These are phyloP conservation scores for Leccinum arenicola DNA, from an alignment of 768 basidiomycete genomes.

Conservation along the genomic window DNA sequence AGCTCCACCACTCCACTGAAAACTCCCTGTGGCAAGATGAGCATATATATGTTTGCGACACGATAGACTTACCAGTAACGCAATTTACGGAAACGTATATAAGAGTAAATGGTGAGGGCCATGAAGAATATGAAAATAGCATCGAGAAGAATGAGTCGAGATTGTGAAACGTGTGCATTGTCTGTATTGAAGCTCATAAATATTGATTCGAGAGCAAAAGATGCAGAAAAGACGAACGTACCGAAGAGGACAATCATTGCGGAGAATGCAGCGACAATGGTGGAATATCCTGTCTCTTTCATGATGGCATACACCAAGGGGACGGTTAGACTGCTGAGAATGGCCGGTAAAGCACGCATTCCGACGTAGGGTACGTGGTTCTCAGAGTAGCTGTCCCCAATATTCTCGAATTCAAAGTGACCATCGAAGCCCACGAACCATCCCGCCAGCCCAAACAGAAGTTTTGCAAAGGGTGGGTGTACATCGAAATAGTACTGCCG, in stretches of 20 bases:
- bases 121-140: conserved; percentile 95
- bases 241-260: conserved; percentile 85
- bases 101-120: conserved; percentile 87
- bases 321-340: conserved; percentile 86
- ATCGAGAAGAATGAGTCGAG: conserved; percentile 94
- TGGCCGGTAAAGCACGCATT: conserved; percentile 88
- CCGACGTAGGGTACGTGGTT: conserved; percentile 92
- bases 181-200: conserved; percentile 48
- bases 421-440: conserved; percentile 98
- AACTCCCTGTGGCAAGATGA: conserved; percentile 62
- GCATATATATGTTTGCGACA: background rate
- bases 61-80: conserved; percentile 67
- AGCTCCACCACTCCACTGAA: conserved; percentile 88
- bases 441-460: conserved; percentile 89
- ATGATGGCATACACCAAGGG: conserved; percentile 94
- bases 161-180: conserved; percentile 93
- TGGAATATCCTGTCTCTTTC: conserved; percentile 97
- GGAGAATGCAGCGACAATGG: conserved; percentile 86
- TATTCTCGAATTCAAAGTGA: conserved; percentile 88
- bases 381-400: conserved; percentile 88
- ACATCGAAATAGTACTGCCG: conserved; percentile 99
- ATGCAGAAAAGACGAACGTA: conserved; percentile 37
- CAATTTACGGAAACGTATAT: conserved; percentile 91
- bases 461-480: conserved; percentile 95
- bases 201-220: background rate